Percentiles rank a stretch among this genome's conserved stretches.
Evolutionary conservation across 2,329 filamentous ascomycete species (phyloP).

Genomic region (Trichoderma cornu-damae): DNA sequence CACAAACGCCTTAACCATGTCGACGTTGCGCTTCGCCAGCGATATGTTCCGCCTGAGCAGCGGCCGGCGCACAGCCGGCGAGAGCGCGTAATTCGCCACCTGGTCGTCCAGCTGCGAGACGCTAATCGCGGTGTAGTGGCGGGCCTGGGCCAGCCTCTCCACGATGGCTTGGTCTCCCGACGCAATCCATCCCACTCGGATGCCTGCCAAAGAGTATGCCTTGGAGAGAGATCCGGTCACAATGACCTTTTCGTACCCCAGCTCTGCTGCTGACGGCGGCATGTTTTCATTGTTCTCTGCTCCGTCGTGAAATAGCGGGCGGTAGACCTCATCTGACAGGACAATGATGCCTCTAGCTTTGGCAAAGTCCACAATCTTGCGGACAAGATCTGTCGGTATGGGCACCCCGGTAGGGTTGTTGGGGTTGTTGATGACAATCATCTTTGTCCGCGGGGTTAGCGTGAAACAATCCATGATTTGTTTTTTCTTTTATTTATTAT

Average conservation of each 20-base stretch:
- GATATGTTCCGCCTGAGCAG: conserved; percentile 51
- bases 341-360: conserved; percentile 58
- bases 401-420: conserved; percentile 77
- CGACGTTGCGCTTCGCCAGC: conserved; percentile 63
- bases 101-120: conserved; percentile 79
- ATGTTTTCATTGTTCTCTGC: conserved; percentile 36
- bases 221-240: conserved; percentile 80
- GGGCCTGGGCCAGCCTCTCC: conserved; percentile 55
- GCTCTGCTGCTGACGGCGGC: conserved; percentile 59
- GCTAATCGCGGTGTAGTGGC: conserved; percentile 82
- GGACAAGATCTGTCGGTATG: conserved; percentile 56
- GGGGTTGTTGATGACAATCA: conserved; percentile 62
- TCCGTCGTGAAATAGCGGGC: conserved; percentile 68
- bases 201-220: conserved; percentile 75
- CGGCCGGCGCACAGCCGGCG: conserved; percentile 37
- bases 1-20: conserved; percentile 62
- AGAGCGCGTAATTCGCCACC: conserved; percentile 70
- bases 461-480: too few species aligned
- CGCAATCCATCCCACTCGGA: conserved; percentile 79
- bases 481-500: too few species aligned
- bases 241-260: conserved; percentile 67
- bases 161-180: conserved; percentile 59
- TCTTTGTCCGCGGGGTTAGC: conserved; percentile 53
- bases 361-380: conserved; percentile 59
- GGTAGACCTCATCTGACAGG: conserved; percentile 76